Evolutionary conservation across 306 rosid genomes (phyloP), one percentile per base, ranked within the genome.

Genomic region (Prunus kanzakura): DNA sequence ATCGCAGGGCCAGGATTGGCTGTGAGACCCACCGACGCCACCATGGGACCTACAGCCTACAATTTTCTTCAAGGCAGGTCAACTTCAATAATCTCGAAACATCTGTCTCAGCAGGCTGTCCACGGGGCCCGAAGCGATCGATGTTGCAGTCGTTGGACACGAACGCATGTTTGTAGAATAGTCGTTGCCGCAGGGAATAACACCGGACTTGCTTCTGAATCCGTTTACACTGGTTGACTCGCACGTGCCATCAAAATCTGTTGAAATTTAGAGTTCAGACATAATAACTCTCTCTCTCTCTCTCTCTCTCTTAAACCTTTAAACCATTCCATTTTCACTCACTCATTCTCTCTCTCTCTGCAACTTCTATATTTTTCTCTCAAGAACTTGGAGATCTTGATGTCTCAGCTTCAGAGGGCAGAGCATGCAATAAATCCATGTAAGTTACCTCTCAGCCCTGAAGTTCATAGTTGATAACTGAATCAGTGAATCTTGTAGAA

Each of bases 361-460:
- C 54, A n/a, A 1, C 25, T 45, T 65, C 57, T 23, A 23, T 60
- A 9, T 29, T 60, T 29, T 76, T 68, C 25, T n/a, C 30, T 46
- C n/a, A 56, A 69, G 68, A 68, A 22, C 51, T 67, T 67, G 23
- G 45, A 62, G 82, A 82, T 84, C 88, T 87, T 77, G 74, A 35
- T 50, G 50, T 51, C 22, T 54, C 66, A 72, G 80, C 61, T 73
- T 54, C 23, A 54, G 29, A 54, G 25, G 38, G 38, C 58, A 12
- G 23, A 19, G 65, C 51, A 14, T 67, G 61, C 65, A 16, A 22
- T 15, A 52, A 72, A 73, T 81, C 84, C 82, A 50, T 70, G 85
- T 80, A 81, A 62, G 49, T 49, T 69, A 62, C 55, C 82, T 66
- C 20, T 15, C 62, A 14, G 15, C 35, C 16, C 67, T n/a, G 55